Percentiles rank a stretch among this genome's conserved stretches.
Evolutionary conservation across 176 grass and related monocot species (phyloP).

Genomic region (Microstegium vimineum): DNA sequence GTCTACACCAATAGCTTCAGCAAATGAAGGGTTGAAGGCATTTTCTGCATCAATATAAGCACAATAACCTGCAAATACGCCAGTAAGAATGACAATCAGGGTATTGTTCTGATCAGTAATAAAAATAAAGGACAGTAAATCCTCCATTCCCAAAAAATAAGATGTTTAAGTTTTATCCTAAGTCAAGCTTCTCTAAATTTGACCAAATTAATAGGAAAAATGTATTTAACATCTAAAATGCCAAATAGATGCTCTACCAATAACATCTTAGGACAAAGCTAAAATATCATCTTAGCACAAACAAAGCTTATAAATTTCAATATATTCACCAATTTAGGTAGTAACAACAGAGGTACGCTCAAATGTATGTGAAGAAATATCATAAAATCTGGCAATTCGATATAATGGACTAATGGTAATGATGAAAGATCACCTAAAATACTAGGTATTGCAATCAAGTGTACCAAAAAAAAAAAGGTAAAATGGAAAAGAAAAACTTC

Average conservation of each 20-base stretch:
- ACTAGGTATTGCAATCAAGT: neutral
- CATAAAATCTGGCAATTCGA: neutral
- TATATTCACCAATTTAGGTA: neutral
- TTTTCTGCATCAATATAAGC: constrained; percentile 97
- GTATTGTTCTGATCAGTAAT: neutral
- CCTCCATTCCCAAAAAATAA: neutral
- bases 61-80: constrained; percentile 65
- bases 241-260: neutral
- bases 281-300: neutral
- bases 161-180: neutral
- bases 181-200: neutral
- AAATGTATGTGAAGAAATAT: constrained; percentile 3
- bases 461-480: neutral
- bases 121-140: neutral
- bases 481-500: neutral
- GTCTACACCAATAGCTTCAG: constrained; percentile 79
- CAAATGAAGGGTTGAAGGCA: constrained; percentile 69
- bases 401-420: neutral
- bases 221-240: neutral
- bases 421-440: neutral
- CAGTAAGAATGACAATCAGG: constrained; percentile 26
- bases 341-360: neutral
- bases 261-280: neutral
- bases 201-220: neutral
- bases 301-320: neutral